These are phyloP conservation scores for Termitomyces heimii DNA, from an alignment of 768 basidiomycete genomes.

Conservation along the genomic window DNA sequence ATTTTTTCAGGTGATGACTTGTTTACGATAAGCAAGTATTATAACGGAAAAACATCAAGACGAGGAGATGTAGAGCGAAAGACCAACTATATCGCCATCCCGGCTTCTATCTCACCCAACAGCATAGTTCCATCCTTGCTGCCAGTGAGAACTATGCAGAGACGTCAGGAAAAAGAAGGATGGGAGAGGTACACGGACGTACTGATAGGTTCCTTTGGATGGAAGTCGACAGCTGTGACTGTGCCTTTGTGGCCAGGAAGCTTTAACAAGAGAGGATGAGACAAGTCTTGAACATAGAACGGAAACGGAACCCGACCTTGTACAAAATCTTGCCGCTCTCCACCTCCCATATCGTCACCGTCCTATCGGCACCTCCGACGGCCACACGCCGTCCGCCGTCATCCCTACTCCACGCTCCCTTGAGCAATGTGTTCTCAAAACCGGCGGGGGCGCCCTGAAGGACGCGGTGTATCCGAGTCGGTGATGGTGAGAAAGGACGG, in stretches of 20 bases:
- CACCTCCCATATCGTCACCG: constrained; percentile 84
- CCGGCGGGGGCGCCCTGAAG: constrained; percentile 87
- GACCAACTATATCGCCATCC: constrained; percentile 32
- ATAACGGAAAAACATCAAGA: neutral
- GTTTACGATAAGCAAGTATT: neutral
- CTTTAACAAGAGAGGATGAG: constrained; percentile 25
- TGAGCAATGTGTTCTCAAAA: constrained; percentile 84
- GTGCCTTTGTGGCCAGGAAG: constrained; percentile 96
- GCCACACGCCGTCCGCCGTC: constrained; percentile 79
- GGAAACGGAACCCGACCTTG: constrained; percentile 47
- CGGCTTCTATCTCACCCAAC: constrained; percentile 82
- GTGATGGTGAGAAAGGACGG: constrained; percentile 86
- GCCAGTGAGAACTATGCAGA: constrained; percentile 68
- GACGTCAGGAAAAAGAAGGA: neutral
- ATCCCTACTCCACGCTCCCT: constrained; percentile 83
- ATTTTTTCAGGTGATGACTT: neutral
- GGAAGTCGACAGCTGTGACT: constrained; percentile 93
- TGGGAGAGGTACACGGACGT: constrained; percentile 23
- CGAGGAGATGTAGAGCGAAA: neutral
- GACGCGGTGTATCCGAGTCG: constrained; percentile 73
- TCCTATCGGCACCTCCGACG: constrained; percentile 86
- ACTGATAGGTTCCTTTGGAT: constrained; percentile 95
- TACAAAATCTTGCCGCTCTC: constrained; percentile 71
- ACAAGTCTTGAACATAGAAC: neutral
- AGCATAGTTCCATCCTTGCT: constrained; percentile 94